Conservation (phyloP, 2,329 filamentous ascomycete species). For the Alternaria alternata region DNA sequence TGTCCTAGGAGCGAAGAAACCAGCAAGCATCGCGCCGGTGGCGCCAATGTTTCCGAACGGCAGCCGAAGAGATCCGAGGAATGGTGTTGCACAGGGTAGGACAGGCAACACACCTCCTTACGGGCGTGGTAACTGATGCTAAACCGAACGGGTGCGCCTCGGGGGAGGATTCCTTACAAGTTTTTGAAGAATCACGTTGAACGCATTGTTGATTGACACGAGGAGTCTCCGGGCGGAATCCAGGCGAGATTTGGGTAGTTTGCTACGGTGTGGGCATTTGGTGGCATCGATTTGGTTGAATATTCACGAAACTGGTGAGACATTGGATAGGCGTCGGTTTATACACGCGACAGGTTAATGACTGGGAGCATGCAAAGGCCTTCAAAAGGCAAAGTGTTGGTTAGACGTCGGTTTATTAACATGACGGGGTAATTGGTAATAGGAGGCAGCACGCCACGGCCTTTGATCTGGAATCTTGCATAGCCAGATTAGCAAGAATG, state of each 20-base stretch:
- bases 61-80: slow-evolving; percentile 14
- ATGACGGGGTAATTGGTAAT: background rate
- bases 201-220: background rate
- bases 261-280: background rate
- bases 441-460: background rate
- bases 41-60: slow-evolving; percentile 27
- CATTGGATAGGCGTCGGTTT: background rate
- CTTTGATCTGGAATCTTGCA: too few relatives aligned
- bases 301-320: background rate
- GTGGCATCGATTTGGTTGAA: background rate
- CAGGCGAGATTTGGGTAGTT: background rate
- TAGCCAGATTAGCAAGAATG: background rate
- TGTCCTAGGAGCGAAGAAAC: slow-evolving; percentile 26
- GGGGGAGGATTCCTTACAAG: background rate
- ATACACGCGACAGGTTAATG: background rate
- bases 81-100: background rate
- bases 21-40: slow-evolving; percentile 23
- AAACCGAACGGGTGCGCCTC: background rate
- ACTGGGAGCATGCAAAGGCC: background rate
- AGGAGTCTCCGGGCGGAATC: background rate
- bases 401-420: background rate
- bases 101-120: background rate
- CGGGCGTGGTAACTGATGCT: background rate
- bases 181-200: background rate
- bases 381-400: background rate